Evolutionary conservation across 106 monocot species (phyloP).

Genomic region (Dendrobium nobile): DNA sequence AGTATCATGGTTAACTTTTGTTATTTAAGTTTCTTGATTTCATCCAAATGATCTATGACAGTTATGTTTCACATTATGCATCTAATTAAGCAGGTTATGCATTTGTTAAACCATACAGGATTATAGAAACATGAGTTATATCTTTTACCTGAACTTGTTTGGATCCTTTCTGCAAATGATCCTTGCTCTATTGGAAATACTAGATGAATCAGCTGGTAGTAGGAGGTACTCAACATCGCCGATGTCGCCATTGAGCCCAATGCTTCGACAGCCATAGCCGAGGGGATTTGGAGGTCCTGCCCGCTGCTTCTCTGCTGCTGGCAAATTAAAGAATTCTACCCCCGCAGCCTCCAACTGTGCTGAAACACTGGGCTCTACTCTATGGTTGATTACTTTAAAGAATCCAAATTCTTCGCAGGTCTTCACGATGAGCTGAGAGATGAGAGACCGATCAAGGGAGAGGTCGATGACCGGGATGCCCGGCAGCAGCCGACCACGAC

Average conservation of each 20-base stretch:
- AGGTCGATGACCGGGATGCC: constrained; percentile 31
- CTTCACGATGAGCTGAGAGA: constrained; percentile 14
- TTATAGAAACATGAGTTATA: too few species aligned
- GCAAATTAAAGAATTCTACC: constrained; percentile 35
- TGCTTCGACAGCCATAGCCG: constrained; percentile 45
- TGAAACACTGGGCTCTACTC: constrained; percentile 16
- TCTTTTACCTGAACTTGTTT: constrained; percentile 41
- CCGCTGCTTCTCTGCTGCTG: constrained; percentile 31
- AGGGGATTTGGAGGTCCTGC: constrained; percentile 50
- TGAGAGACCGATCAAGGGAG: constrained; percentile 8
- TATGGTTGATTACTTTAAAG: constrained; percentile 62
- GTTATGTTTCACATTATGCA: too few species aligned
- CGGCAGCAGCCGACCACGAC: neutral
- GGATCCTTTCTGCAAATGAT: constrained; percentile 30
- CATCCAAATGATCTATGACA: too few species aligned
- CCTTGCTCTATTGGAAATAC: constrained; percentile 24
- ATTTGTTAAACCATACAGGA: too few species aligned
- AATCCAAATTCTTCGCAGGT: constrained; percentile 56
- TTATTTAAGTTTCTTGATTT: too few species aligned
- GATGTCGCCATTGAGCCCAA: constrained; percentile 50
- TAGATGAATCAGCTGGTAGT: constrained; percentile 33
- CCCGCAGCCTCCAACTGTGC: constrained; percentile 28
- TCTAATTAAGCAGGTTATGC: too few species aligned
- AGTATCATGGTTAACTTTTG: too few species aligned
- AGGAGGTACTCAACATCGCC: constrained; percentile 76